A percentile compares a stretch with the other conserved stretches of the same genome.
Conservation (phyloP, 306 rosid species). For the Potentilla sterilis region DNA sequence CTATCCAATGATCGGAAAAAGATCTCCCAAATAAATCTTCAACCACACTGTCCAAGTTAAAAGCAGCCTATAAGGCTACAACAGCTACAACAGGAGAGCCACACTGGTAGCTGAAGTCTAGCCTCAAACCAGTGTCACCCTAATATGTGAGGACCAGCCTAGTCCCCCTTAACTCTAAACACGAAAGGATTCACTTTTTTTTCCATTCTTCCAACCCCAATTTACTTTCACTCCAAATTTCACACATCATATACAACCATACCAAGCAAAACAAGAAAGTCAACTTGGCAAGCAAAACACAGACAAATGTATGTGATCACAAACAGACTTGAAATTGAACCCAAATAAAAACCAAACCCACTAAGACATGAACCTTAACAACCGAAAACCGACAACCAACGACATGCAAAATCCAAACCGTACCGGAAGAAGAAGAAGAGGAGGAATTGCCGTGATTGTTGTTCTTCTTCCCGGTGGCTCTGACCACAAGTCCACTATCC, state of each 20-base stretch:
- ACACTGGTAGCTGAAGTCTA: no score
- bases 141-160: neutral
- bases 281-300: neutral
- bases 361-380: neutral
- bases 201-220: neutral
- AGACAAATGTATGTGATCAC: neutral
- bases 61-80: no score
- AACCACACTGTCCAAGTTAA: no score
- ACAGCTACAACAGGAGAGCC: no score
- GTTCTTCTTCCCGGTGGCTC: conserved; percentile 66
- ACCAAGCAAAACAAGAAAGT: conserved; percentile 14
- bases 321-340: neutral
- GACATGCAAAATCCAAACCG: conserved; percentile 12
- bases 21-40: neutral
- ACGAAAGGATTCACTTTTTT: neutral
- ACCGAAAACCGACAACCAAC: conserved; percentile 1
- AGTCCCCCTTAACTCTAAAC: neutral
- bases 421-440: conserved; percentile 54
- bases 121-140: no score
- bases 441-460: conserved; percentile 46
- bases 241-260: neutral
- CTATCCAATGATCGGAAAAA: neutral
- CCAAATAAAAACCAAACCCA: neutral
- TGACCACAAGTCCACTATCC: conserved; percentile 17
- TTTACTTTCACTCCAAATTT: neutral